Percentiles rank a stretch among this genome's conserved stretches.
Conservation (phyloP, 768 basidiomycete species). For the Kwoniella bestiolae region DNA sequence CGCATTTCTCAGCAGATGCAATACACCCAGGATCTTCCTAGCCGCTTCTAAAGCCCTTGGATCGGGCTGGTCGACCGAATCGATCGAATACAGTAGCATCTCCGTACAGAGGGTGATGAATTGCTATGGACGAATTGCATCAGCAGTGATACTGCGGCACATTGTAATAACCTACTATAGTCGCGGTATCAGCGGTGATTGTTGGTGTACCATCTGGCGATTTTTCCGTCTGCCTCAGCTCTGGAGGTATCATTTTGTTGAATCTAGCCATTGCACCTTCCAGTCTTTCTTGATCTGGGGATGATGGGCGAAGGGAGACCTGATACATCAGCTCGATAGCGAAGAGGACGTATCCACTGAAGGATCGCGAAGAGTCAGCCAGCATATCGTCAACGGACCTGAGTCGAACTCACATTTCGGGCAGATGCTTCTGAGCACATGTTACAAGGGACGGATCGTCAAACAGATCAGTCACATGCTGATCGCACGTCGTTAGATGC, state of each 20-base stretch:
- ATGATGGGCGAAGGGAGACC: neutral
- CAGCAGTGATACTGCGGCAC: neutral
- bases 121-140: constrained; percentile 15
- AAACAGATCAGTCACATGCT: constrained; percentile 1
- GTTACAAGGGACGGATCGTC: neutral
- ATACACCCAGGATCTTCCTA: constrained; percentile 19
- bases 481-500: constrained; percentile 18
- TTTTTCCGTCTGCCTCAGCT: constrained; percentile 1
- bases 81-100: constrained; percentile 25
- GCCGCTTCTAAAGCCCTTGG: constrained; percentile 13
- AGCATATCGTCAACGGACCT: neutral
- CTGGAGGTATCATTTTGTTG: neutral
- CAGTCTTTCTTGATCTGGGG: neutral
- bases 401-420: constrained; percentile 6
- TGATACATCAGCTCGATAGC: constrained; percentile 21
- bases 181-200: constrained; percentile 2
- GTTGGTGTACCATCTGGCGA: constrained; percentile 8
- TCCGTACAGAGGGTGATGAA: constrained; percentile 26
- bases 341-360: constrained; percentile 6
- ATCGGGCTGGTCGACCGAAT: constrained; percentile 7
- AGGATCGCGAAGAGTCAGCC: neutral
- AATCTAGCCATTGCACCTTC: neutral
- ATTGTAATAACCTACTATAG: constrained; percentile 7
- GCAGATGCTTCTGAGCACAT: constrained; percentile 4
- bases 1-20: constrained; percentile 20